These are phyloP conservation scores for Wickerhamomyces canadensis DNA, from an alignment of 805 yeast genomes.

Conservation along the genomic window DNA sequence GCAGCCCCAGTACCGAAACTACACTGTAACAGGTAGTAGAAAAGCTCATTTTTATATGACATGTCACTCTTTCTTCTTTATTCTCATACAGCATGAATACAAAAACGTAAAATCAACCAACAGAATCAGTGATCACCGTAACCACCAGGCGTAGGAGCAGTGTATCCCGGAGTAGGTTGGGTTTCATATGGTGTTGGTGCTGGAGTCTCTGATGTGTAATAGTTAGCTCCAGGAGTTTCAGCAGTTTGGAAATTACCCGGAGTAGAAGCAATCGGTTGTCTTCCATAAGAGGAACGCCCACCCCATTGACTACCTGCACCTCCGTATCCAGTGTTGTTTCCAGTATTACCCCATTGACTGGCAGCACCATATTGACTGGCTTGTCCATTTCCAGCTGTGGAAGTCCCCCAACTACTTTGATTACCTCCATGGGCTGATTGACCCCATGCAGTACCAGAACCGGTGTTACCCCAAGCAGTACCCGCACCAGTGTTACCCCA, in stretches of 20 bases:
- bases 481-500: slow-evolving; percentile 35
- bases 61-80: no score
- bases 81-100: no score
- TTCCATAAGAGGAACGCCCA: slow-evolving; percentile 27
- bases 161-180: slow-evolving; percentile 1
- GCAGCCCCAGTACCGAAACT: no score
- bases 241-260: slow-evolving; percentile 27
- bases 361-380: slow-evolving; percentile 7
- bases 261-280: slow-evolving; percentile 19
- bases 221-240: slow-evolving; percentile 30
- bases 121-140: neutral
- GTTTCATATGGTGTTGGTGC: neutral
- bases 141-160: slow-evolving; percentile 9
- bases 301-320: slow-evolving; percentile 34
- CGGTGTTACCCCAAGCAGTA: slow-evolving; percentile 35
- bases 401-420: neutral
- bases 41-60: no score
- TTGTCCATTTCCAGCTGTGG: neutral
- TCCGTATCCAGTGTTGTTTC: slow-evolving; percentile 25
- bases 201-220: slow-evolving; percentile 13
- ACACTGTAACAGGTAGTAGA: no score
- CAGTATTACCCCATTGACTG: slow-evolving; percentile 29
- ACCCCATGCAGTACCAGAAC: slow-evolving; percentile 40
- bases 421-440: slow-evolving; percentile 34
- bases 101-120: no score